A percentile compares a stretch with the other conserved stretches of the same genome.
Conservation (phyloP, 129 eudicot species). For the Tagetes erecta region DNA sequence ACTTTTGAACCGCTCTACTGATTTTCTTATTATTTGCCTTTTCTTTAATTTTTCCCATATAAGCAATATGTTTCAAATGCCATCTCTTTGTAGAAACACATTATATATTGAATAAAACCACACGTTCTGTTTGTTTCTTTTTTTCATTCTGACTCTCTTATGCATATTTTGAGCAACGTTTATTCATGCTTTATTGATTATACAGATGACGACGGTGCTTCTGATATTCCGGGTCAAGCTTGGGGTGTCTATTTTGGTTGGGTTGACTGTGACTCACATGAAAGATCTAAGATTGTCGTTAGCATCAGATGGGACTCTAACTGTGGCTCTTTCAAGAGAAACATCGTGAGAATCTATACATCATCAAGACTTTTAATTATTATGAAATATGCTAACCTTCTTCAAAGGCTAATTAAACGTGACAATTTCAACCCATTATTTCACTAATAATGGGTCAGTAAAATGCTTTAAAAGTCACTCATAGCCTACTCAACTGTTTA, state of each 20-base stretch:
- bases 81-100: conserved; percentile 3
- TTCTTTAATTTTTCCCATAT: neutral
- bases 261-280: conserved; percentile 46
- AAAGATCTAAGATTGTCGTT: conserved; percentile 51
- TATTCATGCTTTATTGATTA: conserved; percentile 7
- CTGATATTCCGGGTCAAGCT: conserved; percentile 61
- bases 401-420: neutral
- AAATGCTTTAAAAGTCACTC: neutral
- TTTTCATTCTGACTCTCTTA: neutral
- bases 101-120: neutral
- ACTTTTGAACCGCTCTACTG: neutral
- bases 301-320: conserved; percentile 54
- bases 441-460: neutral
- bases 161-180: neutral
- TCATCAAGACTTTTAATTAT: conserved; percentile 1
- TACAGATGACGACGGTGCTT: conserved; percentile 45
- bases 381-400: neutral
- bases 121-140: neutral
- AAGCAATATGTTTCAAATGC: neutral
- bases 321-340: conserved; percentile 41
- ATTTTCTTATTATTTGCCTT: neutral
- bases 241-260: conserved; percentile 76
- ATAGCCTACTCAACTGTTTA: neutral
- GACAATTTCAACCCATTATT: neutral
- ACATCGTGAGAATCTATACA: conserved; percentile 67